Conservation (phyloP, 345 rosid species). For the Gossypium turneri region DNA sequence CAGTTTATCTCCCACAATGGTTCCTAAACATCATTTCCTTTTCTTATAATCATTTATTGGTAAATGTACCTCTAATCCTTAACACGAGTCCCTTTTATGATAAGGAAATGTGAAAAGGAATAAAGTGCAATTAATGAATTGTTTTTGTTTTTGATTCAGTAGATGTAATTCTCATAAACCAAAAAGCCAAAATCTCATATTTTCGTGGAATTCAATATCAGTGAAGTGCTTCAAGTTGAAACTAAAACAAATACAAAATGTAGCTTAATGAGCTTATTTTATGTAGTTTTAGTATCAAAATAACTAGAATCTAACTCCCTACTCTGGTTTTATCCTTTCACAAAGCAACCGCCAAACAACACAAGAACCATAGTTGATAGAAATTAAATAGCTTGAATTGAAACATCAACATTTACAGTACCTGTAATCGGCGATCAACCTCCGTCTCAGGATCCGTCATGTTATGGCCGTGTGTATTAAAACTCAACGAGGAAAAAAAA, state of each 20-base stretch:
- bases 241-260: neutral
- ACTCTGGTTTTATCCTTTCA: neutral
- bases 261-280: neutral
- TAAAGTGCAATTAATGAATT: neutral
- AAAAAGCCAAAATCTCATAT: neutral
- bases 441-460: constrained; percentile 98
- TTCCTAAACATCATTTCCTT: neutral
- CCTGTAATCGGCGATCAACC: constrained; percentile 85
- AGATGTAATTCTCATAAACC: neutral
- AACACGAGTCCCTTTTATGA: neutral
- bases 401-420: constrained; percentile 15
- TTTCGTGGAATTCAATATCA: neutral
- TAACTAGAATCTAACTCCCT: neutral
- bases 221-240: constrained; percentile 3
- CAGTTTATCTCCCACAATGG: too few species aligned
- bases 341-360: neutral
- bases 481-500: constrained; percentile 87
- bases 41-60: neutral
- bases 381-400: neutral
- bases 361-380: neutral
- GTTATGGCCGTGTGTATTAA: constrained; percentile 76
- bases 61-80: neutral
- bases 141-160: neutral
- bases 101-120: neutral
- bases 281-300: neutral